Conservation (phyloP, 306 rosid genomes). For the Sesbania bispinosa region DNA sequence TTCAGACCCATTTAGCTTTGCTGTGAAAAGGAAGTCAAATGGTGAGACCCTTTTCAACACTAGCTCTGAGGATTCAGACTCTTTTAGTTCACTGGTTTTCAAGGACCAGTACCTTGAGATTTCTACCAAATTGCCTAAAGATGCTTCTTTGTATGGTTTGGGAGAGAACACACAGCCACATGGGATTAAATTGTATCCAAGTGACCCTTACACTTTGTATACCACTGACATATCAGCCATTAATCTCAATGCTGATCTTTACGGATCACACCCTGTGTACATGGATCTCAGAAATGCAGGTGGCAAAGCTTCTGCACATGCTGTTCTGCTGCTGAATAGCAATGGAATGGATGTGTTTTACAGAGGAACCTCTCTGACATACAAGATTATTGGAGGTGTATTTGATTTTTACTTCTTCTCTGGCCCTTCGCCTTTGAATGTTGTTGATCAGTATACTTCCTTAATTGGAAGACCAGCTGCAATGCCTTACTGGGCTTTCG, state of each 20-base stretch:
- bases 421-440: conserved; percentile 75
- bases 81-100: conserved; percentile 61
- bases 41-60: conserved; percentile 76
- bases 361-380: conserved; percentile 69
- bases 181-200: conserved; percentile 75
- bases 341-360: conserved; percentile 97
- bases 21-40: conserved; percentile 68
- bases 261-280: conserved; percentile 89
- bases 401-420: conserved; percentile 91
- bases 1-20: conserved; percentile 75
- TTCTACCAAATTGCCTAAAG: conserved; percentile 73
- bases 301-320: conserved; percentile 67
- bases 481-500: conserved; percentile 98
- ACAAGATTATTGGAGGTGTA: conserved; percentile 86
- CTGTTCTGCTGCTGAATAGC: conserved; percentile 80
- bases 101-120: conserved; percentile 95
- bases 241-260: conserved; percentile 83
- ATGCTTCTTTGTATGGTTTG: conserved; percentile 74
- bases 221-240: conserved; percentile 80
- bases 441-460: conserved; percentile 90
- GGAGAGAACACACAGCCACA: conserved; percentile 95
- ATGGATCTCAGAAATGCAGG: conserved; percentile 80
- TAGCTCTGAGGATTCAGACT: conserved; percentile 46
- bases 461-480: conserved; percentile 93
- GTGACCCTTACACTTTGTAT: conserved; percentile 79